phyloP scores from a whole-genome alignment of 75 land plant genomes.

The Isoetes taiwanensis region DNA sequence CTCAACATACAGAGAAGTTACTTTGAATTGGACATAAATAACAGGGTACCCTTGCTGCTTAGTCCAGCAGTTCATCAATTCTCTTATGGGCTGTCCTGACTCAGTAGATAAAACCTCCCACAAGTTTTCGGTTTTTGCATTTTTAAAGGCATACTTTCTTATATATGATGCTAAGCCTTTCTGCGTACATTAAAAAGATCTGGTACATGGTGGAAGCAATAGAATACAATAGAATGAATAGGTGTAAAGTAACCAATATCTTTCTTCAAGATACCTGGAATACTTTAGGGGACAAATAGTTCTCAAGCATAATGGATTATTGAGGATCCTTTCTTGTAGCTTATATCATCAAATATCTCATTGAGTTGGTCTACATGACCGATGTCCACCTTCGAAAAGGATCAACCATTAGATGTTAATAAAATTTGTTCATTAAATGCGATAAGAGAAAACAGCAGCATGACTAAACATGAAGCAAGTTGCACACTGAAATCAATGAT shows the following conservation, averaged over 20 bases:
- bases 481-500: not conserved
- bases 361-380: slow-evolving; percentile 69
- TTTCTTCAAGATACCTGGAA: too few species aligned
- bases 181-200: slow-evolving; percentile 25
- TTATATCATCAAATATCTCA: slow-evolving; percentile 98
- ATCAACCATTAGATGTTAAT: too few species aligned
- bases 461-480: too few species aligned
- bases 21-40: slow-evolving; percentile 43
- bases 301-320: slow-evolving; percentile 87
- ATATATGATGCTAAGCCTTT: slow-evolving; percentile 68
- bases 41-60: slow-evolving; percentile 94
- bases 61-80: slow-evolving; percentile 91
- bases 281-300: slow-evolving; percentile 64
- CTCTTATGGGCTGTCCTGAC: slow-evolving; percentile 71
- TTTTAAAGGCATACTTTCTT: slow-evolving; percentile 66
- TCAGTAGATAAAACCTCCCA: slow-evolving; percentile 76
- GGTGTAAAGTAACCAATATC: too few species aligned
- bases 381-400: slow-evolving; percentile 69
- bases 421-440: too few species aligned
- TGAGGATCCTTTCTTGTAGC: slow-evolving; percentile 91
- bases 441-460: too few species aligned
- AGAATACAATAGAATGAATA: too few species aligned
- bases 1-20: slow-evolving; percentile 43
- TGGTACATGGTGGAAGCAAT: too few species aligned
- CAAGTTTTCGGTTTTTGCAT: slow-evolving; percentile 88